phyloP scores from a whole-genome alignment of 2,329 filamentous ascomycete species.

The Colletotrichum lentis region DNA sequence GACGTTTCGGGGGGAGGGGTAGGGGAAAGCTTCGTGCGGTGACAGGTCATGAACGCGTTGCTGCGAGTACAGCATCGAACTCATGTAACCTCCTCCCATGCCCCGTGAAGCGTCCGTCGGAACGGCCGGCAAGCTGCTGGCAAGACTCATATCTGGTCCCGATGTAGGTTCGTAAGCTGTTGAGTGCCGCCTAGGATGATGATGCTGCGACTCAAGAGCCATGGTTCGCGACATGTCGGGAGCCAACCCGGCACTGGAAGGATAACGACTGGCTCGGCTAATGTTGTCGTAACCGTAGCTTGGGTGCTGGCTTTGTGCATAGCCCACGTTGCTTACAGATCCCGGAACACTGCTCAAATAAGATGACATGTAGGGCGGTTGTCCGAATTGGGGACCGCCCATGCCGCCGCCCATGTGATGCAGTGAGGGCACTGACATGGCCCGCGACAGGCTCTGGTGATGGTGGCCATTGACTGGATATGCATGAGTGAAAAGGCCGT shows the following conservation, averaged over 20 bases:
- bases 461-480: conserved; percentile 28
- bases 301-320: conserved; percentile 20
- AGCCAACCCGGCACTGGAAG: conserved; percentile 17
- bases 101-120: conserved; percentile 16
- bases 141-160: conserved; percentile 27
- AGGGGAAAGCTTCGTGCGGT: conserved; percentile 26
- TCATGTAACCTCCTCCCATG: conserved; percentile 24
- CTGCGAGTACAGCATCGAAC: conserved; percentile 28
- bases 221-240: conserved; percentile 29
- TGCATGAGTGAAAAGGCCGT: conserved; percentile 23
- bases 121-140: conserved; percentile 25
- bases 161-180: conserved; percentile 29
- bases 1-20: conserved; percentile 25
- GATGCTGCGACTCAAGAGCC: conserved; percentile 28
- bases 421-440: conserved; percentile 37
- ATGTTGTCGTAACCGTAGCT: conserved; percentile 25
- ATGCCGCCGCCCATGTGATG: conserved; percentile 28
- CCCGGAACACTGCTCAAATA: conserved; percentile 24
- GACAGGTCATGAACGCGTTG: conserved; percentile 31
- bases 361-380: conserved; percentile 20
- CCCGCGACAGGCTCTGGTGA: conserved; percentile 43
- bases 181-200: conserved; percentile 32
- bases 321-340: conserved; percentile 23
- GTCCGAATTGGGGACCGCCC: conserved; percentile 18
- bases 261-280: conserved; percentile 17